Percentiles rank a stretch among this genome's conserved stretches.
These are phyloP conservation scores for Thermoascus crustaceus DNA, from an alignment of 2,329 filamentous ascomycete genomes.

Conservation along the genomic window DNA sequence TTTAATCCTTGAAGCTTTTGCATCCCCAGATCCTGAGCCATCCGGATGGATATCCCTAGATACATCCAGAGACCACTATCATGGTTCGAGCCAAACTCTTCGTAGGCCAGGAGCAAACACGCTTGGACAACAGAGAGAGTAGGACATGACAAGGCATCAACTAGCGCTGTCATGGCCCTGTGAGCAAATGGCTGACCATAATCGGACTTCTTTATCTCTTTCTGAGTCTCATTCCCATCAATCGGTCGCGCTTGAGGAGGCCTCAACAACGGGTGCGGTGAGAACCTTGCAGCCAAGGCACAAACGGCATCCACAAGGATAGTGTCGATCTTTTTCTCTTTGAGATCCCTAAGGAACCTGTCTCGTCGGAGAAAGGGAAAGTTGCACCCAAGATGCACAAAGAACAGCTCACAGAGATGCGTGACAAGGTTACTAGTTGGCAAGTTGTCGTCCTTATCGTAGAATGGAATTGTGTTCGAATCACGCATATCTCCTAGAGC, in stretches of 20 bases:
- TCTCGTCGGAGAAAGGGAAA: conserved; percentile 72
- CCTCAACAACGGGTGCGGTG: conserved; percentile 47
- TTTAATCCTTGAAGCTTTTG: conserved; percentile 71
- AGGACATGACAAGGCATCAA: conserved; percentile 75
- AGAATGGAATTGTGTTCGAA: conserved; percentile 54
- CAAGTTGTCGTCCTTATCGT: conserved; percentile 62
- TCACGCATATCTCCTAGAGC: conserved; percentile 18
- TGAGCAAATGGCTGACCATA: conserved; percentile 72
- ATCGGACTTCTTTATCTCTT: conserved; percentile 47
- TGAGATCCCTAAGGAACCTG: conserved; percentile 65
- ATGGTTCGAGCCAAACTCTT: conserved; percentile 79
- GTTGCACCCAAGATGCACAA: conserved; percentile 72
- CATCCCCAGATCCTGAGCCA: conserved; percentile 71
- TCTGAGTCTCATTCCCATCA: conserved; percentile 25
- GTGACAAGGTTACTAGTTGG: conserved; percentile 69
- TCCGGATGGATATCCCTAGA: conserved; percentile 74
- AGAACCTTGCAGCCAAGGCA: conserved; percentile 73
- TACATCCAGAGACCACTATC: conserved; percentile 95
- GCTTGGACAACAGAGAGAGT: conserved; percentile 78
- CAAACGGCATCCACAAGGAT: conserved; percentile 84
- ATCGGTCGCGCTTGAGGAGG: conserved; percentile 45
- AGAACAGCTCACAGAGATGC: conserved; percentile 71
- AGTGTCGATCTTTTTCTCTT: conserved; percentile 71
- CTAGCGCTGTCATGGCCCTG: conserved; percentile 71
- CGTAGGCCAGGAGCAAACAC: conserved; percentile 74